Conservation (phyloP, 164 flowering plant species). For the Nymphaea thermarum region DNA sequence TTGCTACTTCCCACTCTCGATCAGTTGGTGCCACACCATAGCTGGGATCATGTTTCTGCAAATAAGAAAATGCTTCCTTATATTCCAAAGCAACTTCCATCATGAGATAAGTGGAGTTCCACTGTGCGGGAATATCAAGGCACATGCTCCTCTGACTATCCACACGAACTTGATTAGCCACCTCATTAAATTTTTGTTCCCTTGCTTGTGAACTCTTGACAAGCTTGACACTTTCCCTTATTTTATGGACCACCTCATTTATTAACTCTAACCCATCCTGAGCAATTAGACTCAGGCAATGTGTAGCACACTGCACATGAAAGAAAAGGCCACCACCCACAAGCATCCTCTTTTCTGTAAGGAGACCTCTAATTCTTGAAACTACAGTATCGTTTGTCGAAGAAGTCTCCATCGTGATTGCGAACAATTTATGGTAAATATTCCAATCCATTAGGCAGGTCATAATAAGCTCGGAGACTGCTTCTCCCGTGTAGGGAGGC, state of each 20-base stretch:
- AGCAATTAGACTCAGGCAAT: constrained; percentile 20
- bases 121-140: constrained; percentile 39
- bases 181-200: constrained; percentile 39
- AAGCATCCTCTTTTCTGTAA: constrained; percentile 37
- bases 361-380: constrained; percentile 35
- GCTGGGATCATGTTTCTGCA: constrained; percentile 33
- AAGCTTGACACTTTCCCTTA: constrained; percentile 43
- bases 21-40: constrained; percentile 28
- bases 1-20: constrained; percentile 75
- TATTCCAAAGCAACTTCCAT: constrained; percentile 47
- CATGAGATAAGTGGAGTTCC: constrained; percentile 62
- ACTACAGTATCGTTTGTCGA: constrained; percentile 34
- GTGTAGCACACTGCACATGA: constrained; percentile 45
- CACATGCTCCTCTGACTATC: constrained; percentile 22
- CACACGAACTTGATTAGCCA: constrained; percentile 32
- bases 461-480: constrained; percentile 40
- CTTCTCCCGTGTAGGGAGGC: constrained; percentile 44
- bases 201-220: constrained; percentile 42
- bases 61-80: constrained; percentile 32
- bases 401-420: constrained; percentile 46
- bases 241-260: constrained; percentile 30
- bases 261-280: constrained; percentile 43
- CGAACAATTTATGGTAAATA: constrained; percentile 50
- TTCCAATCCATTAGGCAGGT: constrained; percentile 66
- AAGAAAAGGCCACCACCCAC: constrained; percentile 38